phyloP scores from a whole-genome alignment of 2,329 filamentous ascomycete species.

The Colletotrichum tropicale region DNA sequence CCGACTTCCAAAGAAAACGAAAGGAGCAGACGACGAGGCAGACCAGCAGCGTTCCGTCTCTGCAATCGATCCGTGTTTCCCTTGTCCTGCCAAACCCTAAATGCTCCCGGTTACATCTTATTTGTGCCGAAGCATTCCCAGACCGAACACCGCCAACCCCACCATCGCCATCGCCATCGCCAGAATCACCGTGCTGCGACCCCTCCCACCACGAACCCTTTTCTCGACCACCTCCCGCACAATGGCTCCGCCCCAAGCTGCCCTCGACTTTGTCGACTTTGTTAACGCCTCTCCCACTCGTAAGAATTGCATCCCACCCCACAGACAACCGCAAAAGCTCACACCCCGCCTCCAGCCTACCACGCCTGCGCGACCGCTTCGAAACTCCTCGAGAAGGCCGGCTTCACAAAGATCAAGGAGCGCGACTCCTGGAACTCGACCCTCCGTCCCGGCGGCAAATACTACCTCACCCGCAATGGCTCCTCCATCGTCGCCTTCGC shows the following conservation, averaged over 20 bases:
- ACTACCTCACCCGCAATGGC: constrained; percentile 92
- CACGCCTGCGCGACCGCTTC: constrained; percentile 87
- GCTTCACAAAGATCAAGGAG: constrained; percentile 89
- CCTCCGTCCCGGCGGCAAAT: constrained; percentile 87
- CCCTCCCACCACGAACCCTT: not conserved
- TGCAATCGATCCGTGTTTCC: not conserved
- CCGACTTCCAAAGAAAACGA: not conserved
- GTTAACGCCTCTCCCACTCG: constrained; percentile 94
- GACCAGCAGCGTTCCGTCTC: not conserved
- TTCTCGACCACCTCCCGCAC: constrained; percentile 36
- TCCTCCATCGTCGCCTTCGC: constrained; percentile 94
- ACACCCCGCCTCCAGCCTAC: constrained; percentile 67
- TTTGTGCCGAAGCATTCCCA: constrained; percentile 10
- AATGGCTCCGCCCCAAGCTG: constrained; percentile 62
- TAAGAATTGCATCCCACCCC: constrained; percentile 48
- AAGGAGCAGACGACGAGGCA: not conserved
- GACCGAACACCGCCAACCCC: not conserved
- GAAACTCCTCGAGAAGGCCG: constrained; percentile 77
- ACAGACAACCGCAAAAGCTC: constrained; percentile 2
- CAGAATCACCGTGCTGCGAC: not conserved
- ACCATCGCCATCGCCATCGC: constrained; percentile 10
- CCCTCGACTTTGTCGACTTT: constrained; percentile 88
- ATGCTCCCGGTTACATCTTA: constrained; percentile 14
- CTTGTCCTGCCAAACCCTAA: not conserved
- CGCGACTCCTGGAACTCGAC: constrained; percentile 85